Evolutionary conservation across 129 eudicot genomes (phyloP).

Genomic region (Arctium minus): DNA sequence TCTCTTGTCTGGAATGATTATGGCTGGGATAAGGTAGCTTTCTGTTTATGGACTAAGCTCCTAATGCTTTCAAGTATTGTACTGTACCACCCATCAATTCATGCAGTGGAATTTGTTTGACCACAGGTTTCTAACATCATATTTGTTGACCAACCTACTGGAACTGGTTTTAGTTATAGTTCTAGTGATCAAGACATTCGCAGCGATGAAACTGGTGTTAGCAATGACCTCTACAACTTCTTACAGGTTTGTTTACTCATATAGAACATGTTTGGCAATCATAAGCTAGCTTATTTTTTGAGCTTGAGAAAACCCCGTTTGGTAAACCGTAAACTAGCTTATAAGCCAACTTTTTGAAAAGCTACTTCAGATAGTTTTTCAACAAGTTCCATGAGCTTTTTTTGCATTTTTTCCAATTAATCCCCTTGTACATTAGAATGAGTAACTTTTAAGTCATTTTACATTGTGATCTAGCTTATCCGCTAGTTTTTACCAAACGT

Average conservation of each 20-base stretch:
- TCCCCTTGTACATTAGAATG: neutral
- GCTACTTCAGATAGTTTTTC: neutral
- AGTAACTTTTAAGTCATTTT: neutral
- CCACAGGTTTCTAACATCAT: constrained; percentile 53
- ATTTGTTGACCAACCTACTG: constrained; percentile 38
- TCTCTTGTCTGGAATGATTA: constrained; percentile 79
- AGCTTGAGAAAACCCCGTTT: neutral
- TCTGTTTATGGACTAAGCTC: neutral
- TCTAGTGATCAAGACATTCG: constrained; percentile 31
- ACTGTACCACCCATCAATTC: neutral
- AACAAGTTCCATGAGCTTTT: neutral
- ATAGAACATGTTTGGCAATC: neutral
- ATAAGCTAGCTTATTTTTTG: neutral
- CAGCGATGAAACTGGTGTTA: constrained; percentile 42
- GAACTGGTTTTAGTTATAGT: constrained; percentile 34
- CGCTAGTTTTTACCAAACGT: too few species aligned
- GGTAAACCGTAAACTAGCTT: neutral
- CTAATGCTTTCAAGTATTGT: constrained; percentile 11
- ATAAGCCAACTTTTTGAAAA: neutral
- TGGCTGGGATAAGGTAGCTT: constrained; percentile 90
- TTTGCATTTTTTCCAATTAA: neutral
- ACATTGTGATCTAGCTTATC: neutral
- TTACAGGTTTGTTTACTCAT: constrained; percentile 54
- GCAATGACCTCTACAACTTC: constrained; percentile 82
- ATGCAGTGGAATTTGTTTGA: neutral